Evolutionary conservation across 192 early-diverging fungal genomes (phyloP).

Genomic region (Gorgonomyces haynaldii): DNA sequence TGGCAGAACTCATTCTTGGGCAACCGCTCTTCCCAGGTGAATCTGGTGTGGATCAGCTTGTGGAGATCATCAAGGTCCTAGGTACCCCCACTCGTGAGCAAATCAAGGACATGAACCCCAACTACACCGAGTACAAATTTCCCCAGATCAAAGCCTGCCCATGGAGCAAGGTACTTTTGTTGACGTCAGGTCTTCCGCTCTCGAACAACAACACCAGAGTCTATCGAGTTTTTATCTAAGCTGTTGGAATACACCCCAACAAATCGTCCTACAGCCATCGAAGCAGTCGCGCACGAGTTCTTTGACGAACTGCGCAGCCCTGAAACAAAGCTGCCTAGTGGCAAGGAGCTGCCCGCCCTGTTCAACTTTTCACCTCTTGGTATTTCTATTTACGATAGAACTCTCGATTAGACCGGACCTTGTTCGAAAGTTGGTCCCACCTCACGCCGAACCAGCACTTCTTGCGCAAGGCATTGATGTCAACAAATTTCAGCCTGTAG

Average conservation of each 20-base stretch:
- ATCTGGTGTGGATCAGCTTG: conserved; percentile 94
- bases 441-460: conserved; percentile 56
- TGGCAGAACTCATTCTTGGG: conserved; percentile 90
- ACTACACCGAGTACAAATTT: conserved; percentile 98
- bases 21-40: conserved; percentile 93
- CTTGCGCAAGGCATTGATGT: conserved; percentile 62
- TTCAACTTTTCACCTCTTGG: conserved; percentile 82
- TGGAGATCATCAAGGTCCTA: conserved; percentile 98
- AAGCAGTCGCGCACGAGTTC: conserved; percentile 89
- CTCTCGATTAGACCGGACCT: conserved; percentile 78
- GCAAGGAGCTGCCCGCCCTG: conserved; percentile 69
- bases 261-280: conserved; percentile 68
- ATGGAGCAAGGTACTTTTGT: conserved; percentile 59
- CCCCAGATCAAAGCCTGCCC: conserved; percentile 93
- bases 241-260: conserved; percentile 87
- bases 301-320: conserved; percentile 93
- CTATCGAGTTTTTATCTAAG: conserved; percentile 72
- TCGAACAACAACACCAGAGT: conserved; percentile 66
- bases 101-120: conserved; percentile 94
- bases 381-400: conserved; percentile 46
- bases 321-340: conserved; percentile 69
- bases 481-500: conserved; percentile 56
- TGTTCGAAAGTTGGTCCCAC: conserved; percentile 67
- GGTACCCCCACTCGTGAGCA: conserved; percentile 94
- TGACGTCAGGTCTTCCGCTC: conserved; percentile 64